Base-by-base conservation (phyloP, 2,329 filamentous ascomycete genomes). In the Periconia sp. region DNA sequence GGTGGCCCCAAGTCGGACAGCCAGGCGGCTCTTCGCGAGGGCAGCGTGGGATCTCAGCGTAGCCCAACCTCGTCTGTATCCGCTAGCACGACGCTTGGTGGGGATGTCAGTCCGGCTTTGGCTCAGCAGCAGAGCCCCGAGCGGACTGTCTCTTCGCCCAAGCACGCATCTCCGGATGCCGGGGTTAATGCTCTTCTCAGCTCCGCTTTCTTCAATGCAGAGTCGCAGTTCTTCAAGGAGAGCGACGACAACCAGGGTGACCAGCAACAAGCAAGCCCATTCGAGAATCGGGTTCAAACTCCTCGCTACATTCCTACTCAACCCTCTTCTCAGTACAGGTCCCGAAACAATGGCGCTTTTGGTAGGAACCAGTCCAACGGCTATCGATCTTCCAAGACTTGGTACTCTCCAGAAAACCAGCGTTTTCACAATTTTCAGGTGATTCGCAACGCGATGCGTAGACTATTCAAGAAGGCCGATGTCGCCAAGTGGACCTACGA, bases 371-470 rank as follows among this genome's bases (percentile, higher is more conserved):
- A 50, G 11, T 47, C 55, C 13, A 54, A 50, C 17, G 43, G 42
- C 3, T 59, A 51, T 9, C 64, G 61, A 15, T 61, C 55, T 42
- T 62, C 65, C 1, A 57, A 53, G 8, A 64, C 62, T 1, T 70
- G 66, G 65, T 47, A 65, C 8, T 69, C 70, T 0, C 58, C 60
- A 1, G 68, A 71, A 14, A 52, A 56, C 2, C 60, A 65, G 41
- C 58, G 59, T 6, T 55, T 59, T 11, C 61, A 71, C 13, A 64
- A 71, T 18, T 72, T 66, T 27, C 48, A 68, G 14, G 50, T 68
- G n/a, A 49, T 70, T 33, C 69, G 69, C 9, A 73, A 73, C 49
- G 53, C 68, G 0, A 72, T 74, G 68, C 64, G 65, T 41, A 68
- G 70, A 9, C 57, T 67, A 3, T 74, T 73, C 63, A 69, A 62